Conservation (phyloP, 2,329 filamentous ascomycete genomes). For the Fusarium sp. region DNA sequence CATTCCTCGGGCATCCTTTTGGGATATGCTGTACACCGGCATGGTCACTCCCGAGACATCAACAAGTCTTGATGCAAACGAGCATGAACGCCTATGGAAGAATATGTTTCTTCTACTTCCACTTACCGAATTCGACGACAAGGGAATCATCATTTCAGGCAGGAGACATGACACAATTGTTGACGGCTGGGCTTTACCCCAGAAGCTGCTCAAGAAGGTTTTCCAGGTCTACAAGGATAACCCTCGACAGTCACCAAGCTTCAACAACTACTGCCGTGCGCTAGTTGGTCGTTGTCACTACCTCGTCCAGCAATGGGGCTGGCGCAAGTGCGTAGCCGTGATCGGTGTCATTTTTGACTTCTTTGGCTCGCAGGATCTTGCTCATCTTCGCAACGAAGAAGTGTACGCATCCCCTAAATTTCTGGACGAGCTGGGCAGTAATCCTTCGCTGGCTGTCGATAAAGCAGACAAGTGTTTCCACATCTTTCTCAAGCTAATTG, state of each 20-base stretch:
- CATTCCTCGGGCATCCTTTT: conserved; percentile 67
- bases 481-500: conserved; percentile 73
- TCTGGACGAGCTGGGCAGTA: conserved; percentile 63
- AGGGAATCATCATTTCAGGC: conserved; percentile 59
- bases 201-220: conserved; percentile 65
- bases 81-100: conserved; percentile 68
- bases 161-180: conserved; percentile 44
- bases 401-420: conserved; percentile 70
- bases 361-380: conserved; percentile 70
- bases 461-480: conserved; percentile 72
- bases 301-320: conserved; percentile 73
- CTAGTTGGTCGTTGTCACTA: conserved; percentile 70
- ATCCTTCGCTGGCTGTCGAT: conserved; percentile 61
- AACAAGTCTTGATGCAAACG: conserved; percentile 55
- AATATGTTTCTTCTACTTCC: conserved; percentile 70
- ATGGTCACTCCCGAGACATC: conserved; percentile 53
- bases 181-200: conserved; percentile 71
- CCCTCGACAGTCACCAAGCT: conserved; percentile 65
- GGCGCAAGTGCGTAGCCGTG: conserved; percentile 67
- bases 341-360: conserved; percentile 74
- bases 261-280: conserved; percentile 73
- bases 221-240: conserved; percentile 69
- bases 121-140: conserved; percentile 67
- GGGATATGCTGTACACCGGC: conserved; percentile 64
- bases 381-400: conserved; percentile 73